These are phyloP conservation scores for Penicillium sp. DNA, from an alignment of 2,329 filamentous ascomycete genomes.

Conservation along the genomic window DNA sequence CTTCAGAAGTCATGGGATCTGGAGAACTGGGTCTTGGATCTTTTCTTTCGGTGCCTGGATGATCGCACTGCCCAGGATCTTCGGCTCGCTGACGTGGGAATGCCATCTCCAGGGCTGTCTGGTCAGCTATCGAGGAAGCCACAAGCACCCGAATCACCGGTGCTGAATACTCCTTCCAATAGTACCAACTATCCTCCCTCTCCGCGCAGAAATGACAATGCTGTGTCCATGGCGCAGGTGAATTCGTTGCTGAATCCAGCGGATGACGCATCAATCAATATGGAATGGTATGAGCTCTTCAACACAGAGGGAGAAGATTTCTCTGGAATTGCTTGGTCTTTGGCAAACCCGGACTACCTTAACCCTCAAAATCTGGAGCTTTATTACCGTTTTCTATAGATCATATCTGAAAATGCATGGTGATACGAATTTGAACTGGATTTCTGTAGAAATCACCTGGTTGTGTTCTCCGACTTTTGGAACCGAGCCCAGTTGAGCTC, in stretches of 20 bases:
- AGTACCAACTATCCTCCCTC: not conserved
- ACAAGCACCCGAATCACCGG: not conserved
- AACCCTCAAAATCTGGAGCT: constrained; percentile 32
- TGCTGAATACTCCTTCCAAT: constrained; percentile 2
- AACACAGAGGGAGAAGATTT: constrained; percentile 29
- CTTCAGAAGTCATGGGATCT: constrained; percentile 49
- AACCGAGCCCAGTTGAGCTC: constrained; percentile 33
- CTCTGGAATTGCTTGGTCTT: constrained; percentile 25
- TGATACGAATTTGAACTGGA: not conserved
- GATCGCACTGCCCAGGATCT: constrained; percentile 42
- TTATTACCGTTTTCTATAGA: constrained; percentile 28
- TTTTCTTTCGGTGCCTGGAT: constrained; percentile 48
- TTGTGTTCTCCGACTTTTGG: constrained; percentile 51
- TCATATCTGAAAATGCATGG: not conserved
- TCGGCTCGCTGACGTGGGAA: constrained; percentile 19
- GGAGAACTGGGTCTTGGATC: constrained; percentile 46
- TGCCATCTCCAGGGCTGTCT: not conserved
- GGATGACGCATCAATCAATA: constrained; percentile 18
- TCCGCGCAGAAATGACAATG: constrained; percentile 4
- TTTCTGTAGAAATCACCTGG: constrained; percentile 31
- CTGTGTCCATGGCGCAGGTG: constrained; percentile 3
- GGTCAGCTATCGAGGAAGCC: not conserved
- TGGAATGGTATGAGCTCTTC: constrained; percentile 31
- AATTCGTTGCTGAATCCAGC: constrained; percentile 4
- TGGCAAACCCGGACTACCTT: constrained; percentile 29